Evolutionary conservation across 2,329 filamentous ascomycete species (phyloP).

Genomic region (Cladosporium sp.): DNA sequence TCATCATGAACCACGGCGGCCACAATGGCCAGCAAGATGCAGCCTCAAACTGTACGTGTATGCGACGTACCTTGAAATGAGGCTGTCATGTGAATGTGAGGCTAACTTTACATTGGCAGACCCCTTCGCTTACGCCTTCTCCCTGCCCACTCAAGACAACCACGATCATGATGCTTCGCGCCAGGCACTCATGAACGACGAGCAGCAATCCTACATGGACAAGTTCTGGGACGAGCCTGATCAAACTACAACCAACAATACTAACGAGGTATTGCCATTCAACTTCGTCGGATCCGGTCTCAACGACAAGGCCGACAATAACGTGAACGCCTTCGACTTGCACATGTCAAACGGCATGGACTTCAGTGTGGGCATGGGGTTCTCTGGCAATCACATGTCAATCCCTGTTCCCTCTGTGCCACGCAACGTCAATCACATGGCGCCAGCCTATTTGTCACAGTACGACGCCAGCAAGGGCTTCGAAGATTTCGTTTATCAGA

Average conservation of each 20-base stretch:
- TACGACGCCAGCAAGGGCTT: constrained; percentile 15
- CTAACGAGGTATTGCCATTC: constrained; percentile 2
- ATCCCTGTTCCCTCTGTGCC: neutral
- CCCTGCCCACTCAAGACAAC: neutral
- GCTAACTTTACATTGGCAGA: neutral
- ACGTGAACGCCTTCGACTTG: neutral
- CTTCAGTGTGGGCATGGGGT: neutral
- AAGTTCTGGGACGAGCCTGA: constrained; percentile 12
- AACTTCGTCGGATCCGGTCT: constrained; percentile 4
- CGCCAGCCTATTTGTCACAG: constrained; percentile 9
- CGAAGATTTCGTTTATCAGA: neutral
- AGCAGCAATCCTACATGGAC: constrained; percentile 11
- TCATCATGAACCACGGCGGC: constrained; percentile 17
- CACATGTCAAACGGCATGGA: constrained; percentile 12
- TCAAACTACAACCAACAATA: neutral
- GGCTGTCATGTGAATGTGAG: neutral
- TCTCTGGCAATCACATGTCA: constrained; percentile 6
- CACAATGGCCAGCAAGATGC: constrained; percentile 19
- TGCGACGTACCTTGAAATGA: neutral
- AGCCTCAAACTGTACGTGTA: constrained; percentile 9
- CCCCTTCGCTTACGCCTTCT: constrained; percentile 15
- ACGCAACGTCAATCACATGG: constrained; percentile 15
- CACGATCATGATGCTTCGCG: constrained; percentile 1
- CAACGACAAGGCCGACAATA: constrained; percentile 5
- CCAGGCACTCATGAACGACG: constrained; percentile 12